A percentile compares a stretch with the other conserved stretches of the same genome.
These are phyloP conservation scores for Backusella psychrophila DNA, from an alignment of 192 early-diverging fungal genomes.

Conservation along the genomic window DNA sequence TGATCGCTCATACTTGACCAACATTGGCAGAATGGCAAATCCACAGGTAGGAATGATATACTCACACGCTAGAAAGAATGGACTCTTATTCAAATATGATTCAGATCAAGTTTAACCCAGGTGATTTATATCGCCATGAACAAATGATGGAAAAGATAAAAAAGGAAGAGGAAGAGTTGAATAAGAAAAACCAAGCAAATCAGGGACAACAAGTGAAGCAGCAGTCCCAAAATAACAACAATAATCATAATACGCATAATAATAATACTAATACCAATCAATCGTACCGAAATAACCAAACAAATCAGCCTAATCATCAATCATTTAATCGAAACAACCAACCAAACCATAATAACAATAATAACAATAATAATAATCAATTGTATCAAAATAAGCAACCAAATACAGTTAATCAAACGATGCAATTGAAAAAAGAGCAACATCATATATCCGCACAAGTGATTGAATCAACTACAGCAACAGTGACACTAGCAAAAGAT, in stretches of 20 bases:
- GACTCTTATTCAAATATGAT: background rate
- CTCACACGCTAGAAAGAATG: background rate
- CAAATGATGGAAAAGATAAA: constrained; percentile 7
- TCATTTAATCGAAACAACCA: background rate
- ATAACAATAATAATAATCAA: no score
- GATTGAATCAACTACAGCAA: background rate
- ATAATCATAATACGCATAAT: no score
- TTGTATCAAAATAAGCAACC: background rate
- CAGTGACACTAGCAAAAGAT: no score
- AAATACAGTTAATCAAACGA: background rate
- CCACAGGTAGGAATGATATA: constrained; percentile 54
- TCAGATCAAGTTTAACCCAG: constrained; percentile 8
- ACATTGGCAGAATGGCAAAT: constrained; percentile 71
- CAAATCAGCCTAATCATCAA: background rate
- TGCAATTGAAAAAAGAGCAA: no score
- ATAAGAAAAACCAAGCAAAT: background rate
- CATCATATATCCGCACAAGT: background rate
- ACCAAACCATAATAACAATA: no score
- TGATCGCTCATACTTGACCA: constrained; percentile 56
- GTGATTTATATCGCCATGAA: background rate
- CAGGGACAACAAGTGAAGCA: background rate
- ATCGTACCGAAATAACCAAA: background rate
- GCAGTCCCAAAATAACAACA: background rate
- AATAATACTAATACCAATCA: background rate
- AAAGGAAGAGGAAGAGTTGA: background rate